Percentiles rank a stretch among this genome's conserved stretches.
phyloP scores from a whole-genome alignment of 2,329 filamentous ascomycete species.

The Zasmidium citrigriseum region DNA sequence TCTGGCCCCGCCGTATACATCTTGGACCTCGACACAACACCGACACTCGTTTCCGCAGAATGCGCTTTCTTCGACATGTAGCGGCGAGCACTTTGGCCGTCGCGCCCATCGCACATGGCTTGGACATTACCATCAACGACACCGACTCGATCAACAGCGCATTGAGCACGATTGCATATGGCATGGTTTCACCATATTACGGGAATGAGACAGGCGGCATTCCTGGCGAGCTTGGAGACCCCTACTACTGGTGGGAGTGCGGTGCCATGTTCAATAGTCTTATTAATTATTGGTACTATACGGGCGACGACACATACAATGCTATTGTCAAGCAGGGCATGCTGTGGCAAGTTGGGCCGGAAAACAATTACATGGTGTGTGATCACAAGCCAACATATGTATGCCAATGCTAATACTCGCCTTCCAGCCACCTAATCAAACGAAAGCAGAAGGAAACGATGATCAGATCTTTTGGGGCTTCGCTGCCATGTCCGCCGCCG shows the following conservation, averaged over 20 bases:
- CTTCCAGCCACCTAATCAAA: slow-evolving; percentile 43
- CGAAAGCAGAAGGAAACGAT: slow-evolving; percentile 48
- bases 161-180: slow-evolving; percentile 44
- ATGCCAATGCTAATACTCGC: background rate
- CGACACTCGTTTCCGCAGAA: background rate
- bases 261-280: slow-evolving; percentile 62
- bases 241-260: slow-evolving; percentile 75
- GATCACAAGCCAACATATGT: background rate
- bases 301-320: slow-evolving; percentile 66
- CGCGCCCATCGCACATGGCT: slow-evolving; percentile 7
- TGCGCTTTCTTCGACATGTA: slow-evolving; percentile 11
- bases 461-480: slow-evolving; percentile 62
- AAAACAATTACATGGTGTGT: slow-evolving; percentile 55
- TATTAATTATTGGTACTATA: slow-evolving; percentile 69
- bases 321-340: slow-evolving; percentile 58
- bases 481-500: slow-evolving; percentile 56
- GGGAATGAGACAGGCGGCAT: slow-evolving; percentile 53
- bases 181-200: slow-evolving; percentile 55
- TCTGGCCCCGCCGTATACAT: background rate
- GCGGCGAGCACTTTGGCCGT: slow-evolving; percentile 15
- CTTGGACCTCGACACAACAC: background rate
- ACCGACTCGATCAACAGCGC: slow-evolving; percentile 46
- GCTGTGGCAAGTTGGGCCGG: slow-evolving; percentile 61
- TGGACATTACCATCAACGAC: slow-evolving; percentile 24
- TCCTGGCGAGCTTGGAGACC: slow-evolving; percentile 58